Conservation (phyloP, 495 filamentous ascomycete genomes). For the Parathielavia appendiculata region DNA sequence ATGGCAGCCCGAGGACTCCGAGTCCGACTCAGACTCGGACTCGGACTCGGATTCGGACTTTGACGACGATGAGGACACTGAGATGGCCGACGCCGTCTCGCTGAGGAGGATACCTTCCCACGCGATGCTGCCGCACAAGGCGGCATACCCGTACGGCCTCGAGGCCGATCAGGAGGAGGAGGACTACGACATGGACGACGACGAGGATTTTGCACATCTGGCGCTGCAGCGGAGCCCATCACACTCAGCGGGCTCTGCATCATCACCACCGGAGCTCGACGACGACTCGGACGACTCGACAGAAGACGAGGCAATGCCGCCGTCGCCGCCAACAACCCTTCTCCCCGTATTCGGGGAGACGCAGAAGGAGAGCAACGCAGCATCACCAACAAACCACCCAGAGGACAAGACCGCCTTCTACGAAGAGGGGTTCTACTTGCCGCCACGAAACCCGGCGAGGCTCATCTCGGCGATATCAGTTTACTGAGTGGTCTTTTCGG, state of each 20-base stretch:
- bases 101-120: slow-evolving; percentile 43
- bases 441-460: slow-evolving; percentile 42
- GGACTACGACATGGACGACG: slow-evolving; percentile 58
- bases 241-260: slow-evolving; percentile 50
- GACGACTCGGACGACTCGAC: slow-evolving; percentile 64
- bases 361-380: slow-evolving; percentile 24
- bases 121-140: slow-evolving; percentile 20
- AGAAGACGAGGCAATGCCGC: slow-evolving; percentile 67
- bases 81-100: slow-evolving; percentile 49
- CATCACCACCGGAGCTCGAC: slow-evolving; percentile 61
- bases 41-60: slow-evolving; percentile 27
- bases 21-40: slow-evolving; percentile 37
- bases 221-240: slow-evolving; percentile 69
- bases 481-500: slow-evolving; percentile 31
- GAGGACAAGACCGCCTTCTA: slow-evolving; percentile 51
- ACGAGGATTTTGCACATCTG: slow-evolving; percentile 65
- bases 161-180: slow-evolving; percentile 28
- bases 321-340: slow-evolving; percentile 67
- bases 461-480: slow-evolving; percentile 47
- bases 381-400: slow-evolving; percentile 22
- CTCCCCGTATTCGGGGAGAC: slow-evolving; percentile 62
- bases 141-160: neutral
- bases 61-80: slow-evolving; percentile 44
- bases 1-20: slow-evolving; percentile 61
- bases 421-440: slow-evolving; percentile 58